Conservation (phyloP, 345 rosid genomes). For the Ceriops tagal region DNA sequence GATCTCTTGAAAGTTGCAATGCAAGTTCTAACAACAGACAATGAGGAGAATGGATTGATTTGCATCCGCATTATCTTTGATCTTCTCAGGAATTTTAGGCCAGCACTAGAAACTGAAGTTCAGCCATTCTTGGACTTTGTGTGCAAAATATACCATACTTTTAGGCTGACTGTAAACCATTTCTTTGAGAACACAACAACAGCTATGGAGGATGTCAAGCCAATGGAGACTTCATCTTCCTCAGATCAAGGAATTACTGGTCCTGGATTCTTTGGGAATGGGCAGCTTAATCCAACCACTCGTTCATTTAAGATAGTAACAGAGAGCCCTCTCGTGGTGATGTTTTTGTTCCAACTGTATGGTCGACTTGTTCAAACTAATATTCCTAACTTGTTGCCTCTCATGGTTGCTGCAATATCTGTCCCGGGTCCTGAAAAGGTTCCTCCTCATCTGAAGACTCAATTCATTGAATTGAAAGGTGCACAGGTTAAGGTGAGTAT, state of each 20-base stretch:
- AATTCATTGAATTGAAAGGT: constrained; percentile 92
- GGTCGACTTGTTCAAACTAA: constrained; percentile 93
- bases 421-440: constrained; percentile 94
- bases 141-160: constrained; percentile 89
- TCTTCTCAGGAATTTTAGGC: constrained; percentile 91
- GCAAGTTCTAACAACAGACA: constrained; percentile 93
- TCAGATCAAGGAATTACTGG: constrained; percentile 63
- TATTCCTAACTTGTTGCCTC: constrained; percentile 84
- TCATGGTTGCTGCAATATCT: constrained; percentile 98
- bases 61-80: constrained; percentile 95
- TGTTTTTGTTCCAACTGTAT: constrained; percentile 94
- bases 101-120: constrained; percentile 84
- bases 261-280: constrained; percentile 46
- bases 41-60: constrained; percentile 93
- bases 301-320: constrained; percentile 95
- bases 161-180: constrained; percentile 74
- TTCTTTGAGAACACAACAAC: constrained; percentile 66
- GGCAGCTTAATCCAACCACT: constrained; percentile 89
- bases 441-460: constrained; percentile 76
- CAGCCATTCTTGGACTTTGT: constrained; percentile 96
- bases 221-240: constrained; percentile 61
- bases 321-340: constrained; percentile 98
- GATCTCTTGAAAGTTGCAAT: constrained; percentile 92
- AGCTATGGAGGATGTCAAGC: constrained; percentile 67
- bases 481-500: constrained; percentile 94